Evolutionary conservation across 202 grass and related monocot genomes (phyloP), one percentile per base, ranked within the genome.

Genomic region (Elaeis oleifera): DNA sequence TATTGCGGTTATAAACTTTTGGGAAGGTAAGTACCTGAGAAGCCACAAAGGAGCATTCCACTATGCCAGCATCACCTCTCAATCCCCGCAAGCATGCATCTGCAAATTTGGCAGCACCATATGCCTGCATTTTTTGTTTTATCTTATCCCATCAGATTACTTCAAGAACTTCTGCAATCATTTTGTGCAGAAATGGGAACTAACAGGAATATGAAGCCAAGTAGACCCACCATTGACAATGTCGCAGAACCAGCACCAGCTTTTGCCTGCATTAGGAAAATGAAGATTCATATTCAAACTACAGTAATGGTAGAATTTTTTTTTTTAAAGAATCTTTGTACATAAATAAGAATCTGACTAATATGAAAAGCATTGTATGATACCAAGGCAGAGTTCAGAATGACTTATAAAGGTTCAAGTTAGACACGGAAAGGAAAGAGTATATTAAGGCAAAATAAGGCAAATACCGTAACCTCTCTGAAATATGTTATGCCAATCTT

Each of bases 21-120:
- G 23, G 58, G 1, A 4, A 61, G 58, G 13, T 5, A 61, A 5
- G 58, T 71, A 90, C 87, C 73, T 86, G 61, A 50, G 87, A 90
- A 52, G 76, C 82, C 44, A 90, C 76, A 21, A 75, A 90, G 61
- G 87, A 66, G 20, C 83, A 90, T 72, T 90, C 87, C 70, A 86
- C 62, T 1, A 90, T 75, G 50, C 76, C 79, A 49, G 73, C 73
- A 21, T 90, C 79, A 29, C 83, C 87, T 18, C 50, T 71, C 82
- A 90, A 75, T 59, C 79, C 87, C 22, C 73, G 74, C 59, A 90
- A 71, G 77, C 87, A 90, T 0, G 79, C 73, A 57, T 86, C 83
- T 14, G 65, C 76, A 22, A 83, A 90, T 72, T 86, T 90, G 11
- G 83, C 76, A 39, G 87, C 83, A 75, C 79, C 70, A 66, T 78